phyloP scores from a whole-genome alignment of 1,284 basidiomycete species.

The Xanthoconium separans region DNA sequence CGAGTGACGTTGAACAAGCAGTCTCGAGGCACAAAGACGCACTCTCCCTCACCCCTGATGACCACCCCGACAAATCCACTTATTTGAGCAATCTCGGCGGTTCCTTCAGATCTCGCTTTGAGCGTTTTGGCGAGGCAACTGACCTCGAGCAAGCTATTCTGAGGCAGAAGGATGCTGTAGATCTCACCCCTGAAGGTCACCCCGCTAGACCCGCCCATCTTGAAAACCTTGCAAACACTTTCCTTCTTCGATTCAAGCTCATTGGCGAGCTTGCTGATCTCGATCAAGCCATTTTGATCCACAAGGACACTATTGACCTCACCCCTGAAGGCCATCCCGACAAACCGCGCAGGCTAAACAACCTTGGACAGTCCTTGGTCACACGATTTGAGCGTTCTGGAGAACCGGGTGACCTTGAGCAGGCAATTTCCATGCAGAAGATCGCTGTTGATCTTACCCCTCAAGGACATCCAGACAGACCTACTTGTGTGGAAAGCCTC shows the following conservation, averaged over 20 bases:
- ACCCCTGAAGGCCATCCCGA: neutral
- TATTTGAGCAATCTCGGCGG: neutral
- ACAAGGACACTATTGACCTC: neutral
- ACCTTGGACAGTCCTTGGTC: neutral
- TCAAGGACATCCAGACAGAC: neutral
- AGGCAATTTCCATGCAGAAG: neutral
- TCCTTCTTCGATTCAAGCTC: neutral
- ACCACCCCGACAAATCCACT: neutral
- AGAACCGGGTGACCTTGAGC: neutral
- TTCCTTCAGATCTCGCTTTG: neutral
- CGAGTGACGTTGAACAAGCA: constrained; percentile 2
- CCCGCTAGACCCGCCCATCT: neutral
- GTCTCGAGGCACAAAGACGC: neutral
- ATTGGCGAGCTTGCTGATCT: neutral
- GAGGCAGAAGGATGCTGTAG: neutral
- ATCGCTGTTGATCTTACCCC: neutral
- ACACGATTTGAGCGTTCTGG: neutral
- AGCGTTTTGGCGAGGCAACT: neutral
- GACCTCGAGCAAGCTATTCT: constrained; percentile 9
- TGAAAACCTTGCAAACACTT: neutral
- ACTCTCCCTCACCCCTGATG: neutral
- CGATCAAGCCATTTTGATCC: neutral
- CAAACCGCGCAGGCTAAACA: neutral
- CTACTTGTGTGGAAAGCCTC: neutral
- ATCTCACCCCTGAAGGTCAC: constrained; percentile 1